Conservation (phyloP, 2,329 filamentous ascomycete species). For the Trichoderma hamatum region DNA sequence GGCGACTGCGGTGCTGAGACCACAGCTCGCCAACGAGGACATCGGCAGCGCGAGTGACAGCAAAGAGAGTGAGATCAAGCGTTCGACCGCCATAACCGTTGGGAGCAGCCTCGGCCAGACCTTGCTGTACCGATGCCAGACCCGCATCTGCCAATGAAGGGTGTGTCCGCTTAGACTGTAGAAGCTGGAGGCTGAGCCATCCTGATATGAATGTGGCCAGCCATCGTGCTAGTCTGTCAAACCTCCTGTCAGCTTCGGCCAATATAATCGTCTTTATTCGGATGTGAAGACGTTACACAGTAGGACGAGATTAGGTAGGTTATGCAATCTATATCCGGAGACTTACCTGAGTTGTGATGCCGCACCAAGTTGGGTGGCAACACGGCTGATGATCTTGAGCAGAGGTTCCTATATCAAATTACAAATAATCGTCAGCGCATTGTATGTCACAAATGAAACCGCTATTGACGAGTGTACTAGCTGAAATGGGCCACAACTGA, state of each 20-base stretch:
- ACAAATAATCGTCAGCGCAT: conserved; percentile 15
- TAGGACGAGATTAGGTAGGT: conserved; percentile 7
- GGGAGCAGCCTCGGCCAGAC: conserved; percentile 32
- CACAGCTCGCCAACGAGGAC: conserved; percentile 69
- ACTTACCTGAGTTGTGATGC: conserved; percentile 37
- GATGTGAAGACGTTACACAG: conserved; percentile 13
- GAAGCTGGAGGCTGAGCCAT: conserved; percentile 59
- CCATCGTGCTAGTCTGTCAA: conserved; percentile 57
- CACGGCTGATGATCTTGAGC: conserved; percentile 36
- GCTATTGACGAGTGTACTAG: background rate
- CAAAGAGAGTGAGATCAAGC: conserved; percentile 81
- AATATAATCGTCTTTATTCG: background rate
- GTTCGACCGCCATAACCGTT: conserved; percentile 65
- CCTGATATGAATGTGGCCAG: conserved; percentile 61
- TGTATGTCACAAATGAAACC: background rate
- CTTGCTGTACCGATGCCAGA: conserved; percentile 38
- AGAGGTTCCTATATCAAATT: conserved; percentile 36
- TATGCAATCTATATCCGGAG: conserved; percentile 17
- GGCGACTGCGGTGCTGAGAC: conserved; percentile 52
- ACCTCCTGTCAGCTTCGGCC: conserved; percentile 13
- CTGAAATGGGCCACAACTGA: background rate
- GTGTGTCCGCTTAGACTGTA: conserved; percentile 58
- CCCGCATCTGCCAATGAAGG: conserved; percentile 45
- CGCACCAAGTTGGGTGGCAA: conserved; percentile 33
- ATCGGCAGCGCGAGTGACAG: conserved; percentile 71